phyloP scores from a whole-genome alignment of 2,329 filamentous ascomycete genomes.

The Aspergillus sp. region DNA sequence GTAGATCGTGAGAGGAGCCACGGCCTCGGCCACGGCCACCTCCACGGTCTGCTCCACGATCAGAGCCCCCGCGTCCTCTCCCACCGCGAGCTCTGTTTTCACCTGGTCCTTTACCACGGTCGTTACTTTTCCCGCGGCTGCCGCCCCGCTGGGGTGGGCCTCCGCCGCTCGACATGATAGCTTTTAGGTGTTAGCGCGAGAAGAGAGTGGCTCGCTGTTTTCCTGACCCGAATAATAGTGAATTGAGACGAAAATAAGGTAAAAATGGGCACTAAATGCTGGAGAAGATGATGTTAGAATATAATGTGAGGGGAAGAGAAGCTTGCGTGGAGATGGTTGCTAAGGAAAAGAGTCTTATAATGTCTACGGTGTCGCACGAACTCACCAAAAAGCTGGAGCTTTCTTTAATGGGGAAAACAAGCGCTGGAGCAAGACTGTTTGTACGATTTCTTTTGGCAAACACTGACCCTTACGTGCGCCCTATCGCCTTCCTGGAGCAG shows the following conservation, averaged over 20 bases:
- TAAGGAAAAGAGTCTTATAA: not conserved
- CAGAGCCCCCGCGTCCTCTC: conserved; percentile 18
- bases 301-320: not conserved
- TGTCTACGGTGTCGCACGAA: not conserved
- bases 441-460: not conserved
- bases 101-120: conserved; percentile 8
- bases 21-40: conserved; percentile 22
- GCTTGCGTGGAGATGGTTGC: not conserved
- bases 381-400: conserved; percentile 1
- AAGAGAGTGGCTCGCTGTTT: not conserved
- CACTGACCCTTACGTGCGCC: not conserved
- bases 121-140: not conserved
- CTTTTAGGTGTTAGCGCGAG: not conserved
- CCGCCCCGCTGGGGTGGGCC: conserved; percentile 17
- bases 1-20: conserved; percentile 24
- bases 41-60: conserved; percentile 18
- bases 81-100: conserved; percentile 16
- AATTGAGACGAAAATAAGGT: not conserved
- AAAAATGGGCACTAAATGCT: not conserved
- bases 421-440: not conserved
- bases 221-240: not conserved
- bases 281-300: not conserved
- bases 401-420: not conserved
- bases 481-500: not conserved
- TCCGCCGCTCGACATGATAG: conserved; percentile 18